Evolutionary conservation across 1,284 basidiomycete genomes (phyloP), one percentile per base, ranked within the genome.

Genomic region (Austroboletus niveus): DNA sequence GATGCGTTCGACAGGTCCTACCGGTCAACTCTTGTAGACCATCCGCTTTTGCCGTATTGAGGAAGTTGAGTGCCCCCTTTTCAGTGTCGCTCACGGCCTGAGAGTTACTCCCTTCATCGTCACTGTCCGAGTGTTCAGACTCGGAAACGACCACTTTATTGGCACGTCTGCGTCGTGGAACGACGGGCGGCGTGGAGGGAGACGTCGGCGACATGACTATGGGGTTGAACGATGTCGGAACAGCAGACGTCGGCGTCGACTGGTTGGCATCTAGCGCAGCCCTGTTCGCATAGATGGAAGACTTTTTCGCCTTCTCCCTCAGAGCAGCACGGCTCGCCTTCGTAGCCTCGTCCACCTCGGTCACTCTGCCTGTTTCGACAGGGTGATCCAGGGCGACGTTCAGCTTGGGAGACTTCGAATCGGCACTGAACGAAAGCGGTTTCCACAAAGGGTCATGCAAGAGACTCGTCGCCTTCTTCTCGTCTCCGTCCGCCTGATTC

Each of bases 1-100:
- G 9, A 50, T 31, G 8, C 7, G 30, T 35, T 32, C 22, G 17
- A 15, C 9, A 42, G 20, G 17, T 70, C 83, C 22, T 67, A 93
- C 94, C 94, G 45, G 94, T 96, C 38, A 98, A 75, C 61, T 97
- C 94, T 56, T 93, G 89, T 34, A 99, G 69, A 17, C 84, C 85
- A 49, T 87, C 89, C 14, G 78, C 72, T 8, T 80, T 78, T 39
- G 86, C 83, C 12, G 78, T 77, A 61, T 98, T 98, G 76, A 98
- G 94, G 67, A 93, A 96, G n/a, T 85, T 77, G 45, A 96, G 70
- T 8, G 89, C 87, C 62, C 72, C 82, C 70, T 57, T 75, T 54
- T 70, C 65, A 48, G 42, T 55, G 46, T 45, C 63, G 56, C 38
- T 66, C 31, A 52, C 57, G 43, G 60, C 41, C 45, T 53, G 20